A percentile compares a stretch with the other conserved stretches of the same genome.
Evolutionary conservation across 345 rosid species (phyloP).

Genomic region (Euphorbia peplus): DNA sequence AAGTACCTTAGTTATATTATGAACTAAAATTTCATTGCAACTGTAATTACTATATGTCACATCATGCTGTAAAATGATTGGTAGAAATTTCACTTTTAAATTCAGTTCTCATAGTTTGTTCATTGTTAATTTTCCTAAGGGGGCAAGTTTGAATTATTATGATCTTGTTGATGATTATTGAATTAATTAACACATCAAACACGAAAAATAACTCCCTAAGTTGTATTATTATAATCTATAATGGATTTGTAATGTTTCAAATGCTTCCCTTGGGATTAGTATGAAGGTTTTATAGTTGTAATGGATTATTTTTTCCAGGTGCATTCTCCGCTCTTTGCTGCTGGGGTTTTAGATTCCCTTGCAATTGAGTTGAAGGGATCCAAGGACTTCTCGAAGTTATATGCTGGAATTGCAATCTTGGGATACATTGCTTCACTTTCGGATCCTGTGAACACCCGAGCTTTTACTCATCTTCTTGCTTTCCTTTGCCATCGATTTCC

Average conservation of each 20-base stretch:
- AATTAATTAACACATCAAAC: neutral
- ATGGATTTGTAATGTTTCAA: neutral
- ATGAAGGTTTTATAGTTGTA: neutral
- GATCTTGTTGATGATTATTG: neutral
- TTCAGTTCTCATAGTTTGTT: neutral
- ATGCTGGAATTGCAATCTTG: slow-evolving; percentile 68
- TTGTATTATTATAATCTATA: neutral
- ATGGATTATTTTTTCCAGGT: slow-evolving; percentile 40
- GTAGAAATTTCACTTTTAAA: neutral
- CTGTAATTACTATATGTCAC: neutral
- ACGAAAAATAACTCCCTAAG: neutral
- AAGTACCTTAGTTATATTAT: neutral
- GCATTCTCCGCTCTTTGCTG: slow-evolving; percentile 46
- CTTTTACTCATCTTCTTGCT: slow-evolving; percentile 61
- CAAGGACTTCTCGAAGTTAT: slow-evolving; percentile 72
- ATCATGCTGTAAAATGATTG: neutral
- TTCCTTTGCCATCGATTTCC: slow-evolving; percentile 80
- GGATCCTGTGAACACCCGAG: slow-evolving; percentile 47
- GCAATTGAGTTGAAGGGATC: slow-evolving; percentile 62
- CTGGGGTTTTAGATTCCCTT: slow-evolving; percentile 62
- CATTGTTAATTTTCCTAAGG: neutral
- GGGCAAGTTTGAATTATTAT: neutral
- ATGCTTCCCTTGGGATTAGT: neutral
- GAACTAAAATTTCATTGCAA: neutral
- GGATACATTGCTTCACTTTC: slow-evolving; percentile 66